phyloP scores from a whole-genome alignment of 2,329 filamentous ascomycete species.

The Lachnellula hyalina region DNA sequence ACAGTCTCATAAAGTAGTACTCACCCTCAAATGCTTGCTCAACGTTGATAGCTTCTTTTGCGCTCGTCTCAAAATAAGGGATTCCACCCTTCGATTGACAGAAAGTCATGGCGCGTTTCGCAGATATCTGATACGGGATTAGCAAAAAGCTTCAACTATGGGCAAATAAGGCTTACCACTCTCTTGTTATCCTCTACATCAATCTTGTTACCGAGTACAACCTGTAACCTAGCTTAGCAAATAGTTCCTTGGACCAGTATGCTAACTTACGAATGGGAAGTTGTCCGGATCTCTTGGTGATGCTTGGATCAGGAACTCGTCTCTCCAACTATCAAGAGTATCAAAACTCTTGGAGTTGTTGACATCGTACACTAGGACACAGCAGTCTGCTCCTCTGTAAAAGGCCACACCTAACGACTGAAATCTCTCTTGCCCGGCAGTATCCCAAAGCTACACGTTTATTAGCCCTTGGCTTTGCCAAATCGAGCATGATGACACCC shows the following conservation, averaged over 20 bases:
- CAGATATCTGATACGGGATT: slow-evolving; percentile 62
- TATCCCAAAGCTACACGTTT: slow-evolving; percentile 84
- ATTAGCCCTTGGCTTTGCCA: slow-evolving; percentile 11
- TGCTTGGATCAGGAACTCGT: slow-evolving; percentile 96
- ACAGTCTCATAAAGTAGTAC: not conserved
- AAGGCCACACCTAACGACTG: slow-evolving; percentile 96
- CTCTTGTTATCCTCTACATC: slow-evolving; percentile 97
- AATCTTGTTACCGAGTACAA: slow-evolving; percentile 98
- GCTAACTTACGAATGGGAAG: slow-evolving; percentile 83
- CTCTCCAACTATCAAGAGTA: slow-evolving; percentile 94
- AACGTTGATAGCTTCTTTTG: slow-evolving; percentile 97
- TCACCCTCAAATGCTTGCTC: slow-evolving; percentile 73
- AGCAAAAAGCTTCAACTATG: slow-evolving; percentile 11
- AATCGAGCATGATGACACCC: slow-evolving; percentile 9
- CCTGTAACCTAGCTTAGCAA: slow-evolving; percentile 43
- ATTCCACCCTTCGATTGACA: slow-evolving; percentile 97
- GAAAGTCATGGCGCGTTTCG: slow-evolving; percentile 93
- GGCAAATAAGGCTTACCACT: slow-evolving; percentile 52
- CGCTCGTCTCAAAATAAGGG: slow-evolving; percentile 98
- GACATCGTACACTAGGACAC: slow-evolving; percentile 95
- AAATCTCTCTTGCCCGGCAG: slow-evolving; percentile 93
- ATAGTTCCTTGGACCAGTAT: not conserved
- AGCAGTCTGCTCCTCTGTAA: slow-evolving; percentile 96
- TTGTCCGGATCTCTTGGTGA: slow-evolving; percentile 94
- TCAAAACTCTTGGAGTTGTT: slow-evolving; percentile 99